Evolutionary conservation across 768 basidiomycete species (phyloP).

Genomic region (Boletus vinaceobasis): DNA sequence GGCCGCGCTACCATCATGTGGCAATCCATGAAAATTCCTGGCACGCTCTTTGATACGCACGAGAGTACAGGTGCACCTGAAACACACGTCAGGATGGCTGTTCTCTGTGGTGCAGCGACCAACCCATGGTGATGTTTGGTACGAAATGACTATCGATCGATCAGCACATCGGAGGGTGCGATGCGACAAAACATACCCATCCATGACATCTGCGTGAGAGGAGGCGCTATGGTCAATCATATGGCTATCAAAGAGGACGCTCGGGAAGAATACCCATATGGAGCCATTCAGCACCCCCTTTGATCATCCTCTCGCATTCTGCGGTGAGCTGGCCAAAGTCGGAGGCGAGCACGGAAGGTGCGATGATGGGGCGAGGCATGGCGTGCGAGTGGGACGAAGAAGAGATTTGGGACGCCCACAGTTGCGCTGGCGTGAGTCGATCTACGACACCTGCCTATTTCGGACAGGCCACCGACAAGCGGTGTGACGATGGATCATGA

Average conservation of each 20-base stretch:
- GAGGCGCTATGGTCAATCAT: conserved; percentile 7
- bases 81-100: conserved; percentile 9
- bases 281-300: conserved; percentile 93
- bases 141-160: conserved; percentile 80
- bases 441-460: conserved; percentile 30
- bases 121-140: conserved; percentile 97
- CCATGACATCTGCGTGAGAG: conserved; percentile 85
- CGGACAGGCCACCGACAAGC: background rate
- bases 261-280: conserved; percentile 73
- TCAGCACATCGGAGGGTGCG: background rate
- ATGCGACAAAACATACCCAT: conserved; percentile 57
- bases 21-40: conserved; percentile 98
- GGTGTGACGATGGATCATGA: conserved; percentile 2
- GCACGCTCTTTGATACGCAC: conserved; percentile 80
- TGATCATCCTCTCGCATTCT: conserved; percentile 97
- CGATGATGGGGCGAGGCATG: conserved; percentile 91
- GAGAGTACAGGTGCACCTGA: conserved; percentile 85
- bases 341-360: conserved; percentile 94
- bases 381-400: conserved; percentile 5
- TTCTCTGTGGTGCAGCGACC: conserved; percentile 18
- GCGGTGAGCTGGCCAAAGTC: conserved; percentile 94
- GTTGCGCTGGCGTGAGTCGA: conserved; percentile 6
- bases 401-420: conserved; percentile 7
- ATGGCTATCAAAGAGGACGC: conserved; percentile 5
- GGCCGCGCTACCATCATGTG: conserved; percentile 99